These are phyloP conservation scores for Tolypocladium ovalisporum DNA, from an alignment of 2,329 filamentous ascomycete genomes.

Conservation along the genomic window DNA sequence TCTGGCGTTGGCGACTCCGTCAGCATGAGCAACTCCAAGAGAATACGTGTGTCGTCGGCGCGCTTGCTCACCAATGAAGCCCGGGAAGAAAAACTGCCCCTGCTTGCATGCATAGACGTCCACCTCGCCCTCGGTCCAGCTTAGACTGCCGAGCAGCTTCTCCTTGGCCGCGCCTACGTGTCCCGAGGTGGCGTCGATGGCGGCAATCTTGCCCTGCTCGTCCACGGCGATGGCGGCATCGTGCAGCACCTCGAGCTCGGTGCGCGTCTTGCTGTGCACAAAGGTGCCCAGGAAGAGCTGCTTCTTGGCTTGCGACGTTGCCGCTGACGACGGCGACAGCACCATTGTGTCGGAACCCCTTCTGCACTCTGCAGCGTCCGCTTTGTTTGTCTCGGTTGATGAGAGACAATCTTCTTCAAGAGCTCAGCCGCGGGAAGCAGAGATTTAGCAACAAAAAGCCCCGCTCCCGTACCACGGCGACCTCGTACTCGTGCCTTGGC, in stretches of 20 bases:
- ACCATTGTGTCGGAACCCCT: background rate
- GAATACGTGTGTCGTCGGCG: background rate
- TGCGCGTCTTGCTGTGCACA: constrained; percentile 37
- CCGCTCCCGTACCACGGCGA: background rate
- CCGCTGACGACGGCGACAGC: background rate
- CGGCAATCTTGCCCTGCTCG: constrained; percentile 35
- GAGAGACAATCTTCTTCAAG: background rate
- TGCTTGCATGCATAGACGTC: constrained; percentile 24
- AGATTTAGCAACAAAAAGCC: background rate
- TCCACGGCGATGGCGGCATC: constrained; percentile 41
- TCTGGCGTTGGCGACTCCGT: constrained; percentile 41
- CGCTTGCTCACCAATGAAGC: constrained; percentile 61
- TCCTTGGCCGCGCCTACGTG: constrained; percentile 17
- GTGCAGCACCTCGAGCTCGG: constrained; percentile 40
- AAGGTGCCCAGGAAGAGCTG: constrained; percentile 45
- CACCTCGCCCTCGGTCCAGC: constrained; percentile 31
- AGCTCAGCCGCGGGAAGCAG: too few relatives aligned
- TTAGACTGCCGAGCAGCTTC: constrained; percentile 27
- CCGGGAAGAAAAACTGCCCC: constrained; percentile 71
- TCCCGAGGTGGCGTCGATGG: constrained; percentile 27
- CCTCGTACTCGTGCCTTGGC: background rate
- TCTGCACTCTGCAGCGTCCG: background rate
- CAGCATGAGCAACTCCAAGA: background rate
- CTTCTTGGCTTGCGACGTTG: constrained; percentile 17
- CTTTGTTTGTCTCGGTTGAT: background rate